phyloP scores from a whole-genome alignment of 306 rosid genomes.

The Oxytropis ochrocephala region DNA sequence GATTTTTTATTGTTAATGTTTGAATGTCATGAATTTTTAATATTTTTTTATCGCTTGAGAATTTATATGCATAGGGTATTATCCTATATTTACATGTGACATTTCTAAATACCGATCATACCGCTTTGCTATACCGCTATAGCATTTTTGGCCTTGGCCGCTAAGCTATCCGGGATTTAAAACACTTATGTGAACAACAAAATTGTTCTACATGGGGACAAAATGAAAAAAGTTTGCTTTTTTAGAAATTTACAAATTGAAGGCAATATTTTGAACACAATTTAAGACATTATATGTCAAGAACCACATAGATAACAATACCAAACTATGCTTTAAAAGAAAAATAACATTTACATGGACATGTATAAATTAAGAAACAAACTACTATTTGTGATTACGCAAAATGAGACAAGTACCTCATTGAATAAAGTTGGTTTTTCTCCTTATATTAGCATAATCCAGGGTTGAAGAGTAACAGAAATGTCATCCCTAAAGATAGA shows the following conservation, averaged over 20 bases:
- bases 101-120: too few relatives aligned
- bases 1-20: too few relatives aligned
- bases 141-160: too few relatives aligned
- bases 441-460: constrained; percentile 7
- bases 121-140: too few relatives aligned
- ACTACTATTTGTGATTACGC: not conserved
- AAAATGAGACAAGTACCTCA: constrained; percentile 20
- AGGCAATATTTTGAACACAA: not conserved
- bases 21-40: too few relatives aligned
- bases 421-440: constrained; percentile 15
- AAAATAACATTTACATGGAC: not conserved
- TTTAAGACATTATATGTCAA: not conserved
- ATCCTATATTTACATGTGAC: too few relatives aligned
- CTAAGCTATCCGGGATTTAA: too few relatives aligned
- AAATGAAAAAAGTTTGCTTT: not conserved
- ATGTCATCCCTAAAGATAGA: constrained; percentile 15
- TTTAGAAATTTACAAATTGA: not conserved
- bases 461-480: constrained; percentile 6
- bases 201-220: not conserved
- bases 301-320: not conserved
- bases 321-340: not conserved
- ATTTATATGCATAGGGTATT: too few relatives aligned
- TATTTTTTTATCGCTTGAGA: too few relatives aligned
- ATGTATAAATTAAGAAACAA: constrained; percentile 6
- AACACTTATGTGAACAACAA: not conserved